Conservation (phyloP, 2,329 filamentous ascomycete genomes). For the Aspergillus tanneri region DNA sequence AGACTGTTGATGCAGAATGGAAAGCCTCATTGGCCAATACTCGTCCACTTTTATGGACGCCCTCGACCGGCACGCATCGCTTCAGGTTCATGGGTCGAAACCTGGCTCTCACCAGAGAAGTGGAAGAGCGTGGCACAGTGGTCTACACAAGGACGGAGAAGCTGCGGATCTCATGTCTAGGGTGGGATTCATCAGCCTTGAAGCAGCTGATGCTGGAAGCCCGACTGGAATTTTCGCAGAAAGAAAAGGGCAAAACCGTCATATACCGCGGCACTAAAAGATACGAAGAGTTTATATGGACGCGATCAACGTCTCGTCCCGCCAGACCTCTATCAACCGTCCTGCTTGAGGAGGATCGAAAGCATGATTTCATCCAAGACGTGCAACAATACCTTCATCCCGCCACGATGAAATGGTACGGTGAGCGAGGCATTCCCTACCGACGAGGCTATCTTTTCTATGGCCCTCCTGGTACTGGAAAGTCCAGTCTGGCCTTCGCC, state of each 20-base stretch:
- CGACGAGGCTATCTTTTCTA: slow-evolving; percentile 62
- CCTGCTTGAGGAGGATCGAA: slow-evolving; percentile 1
- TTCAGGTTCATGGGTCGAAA: slow-evolving; percentile 6
- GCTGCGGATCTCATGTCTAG: slow-evolving; percentile 6
- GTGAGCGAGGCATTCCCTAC: slow-evolving; percentile 62
- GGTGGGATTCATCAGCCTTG: slow-evolving; percentile 2
- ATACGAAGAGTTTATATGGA: slow-evolving; percentile 5
- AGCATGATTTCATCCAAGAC: neutral
- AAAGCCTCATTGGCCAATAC: slow-evolving; percentile 9
- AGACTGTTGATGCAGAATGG: neutral
- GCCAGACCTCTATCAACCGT: slow-evolving; percentile 5
- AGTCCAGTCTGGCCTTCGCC: slow-evolving; percentile 13
- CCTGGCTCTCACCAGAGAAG: slow-evolving; percentile 2
- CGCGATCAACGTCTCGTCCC: slow-evolving; percentile 1
- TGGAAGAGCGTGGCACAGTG: neutral
- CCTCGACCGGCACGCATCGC: slow-evolving; percentile 4
- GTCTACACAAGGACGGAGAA: slow-evolving; percentile 6
- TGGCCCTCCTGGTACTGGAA: slow-evolving; percentile 14
- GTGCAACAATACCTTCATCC: slow-evolving; percentile 10
- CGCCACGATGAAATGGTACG: slow-evolving; percentile 20
- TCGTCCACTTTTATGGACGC: slow-evolving; percentile 7
- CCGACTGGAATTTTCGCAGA: slow-evolving; percentile 7
- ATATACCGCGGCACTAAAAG: slow-evolving; percentile 7
- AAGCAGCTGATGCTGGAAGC: slow-evolving; percentile 9
- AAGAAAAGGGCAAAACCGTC: slow-evolving; percentile 8